phyloP scores from a whole-genome alignment of 257 asterid genomes.

The Penstemon davidsonii region DNA sequence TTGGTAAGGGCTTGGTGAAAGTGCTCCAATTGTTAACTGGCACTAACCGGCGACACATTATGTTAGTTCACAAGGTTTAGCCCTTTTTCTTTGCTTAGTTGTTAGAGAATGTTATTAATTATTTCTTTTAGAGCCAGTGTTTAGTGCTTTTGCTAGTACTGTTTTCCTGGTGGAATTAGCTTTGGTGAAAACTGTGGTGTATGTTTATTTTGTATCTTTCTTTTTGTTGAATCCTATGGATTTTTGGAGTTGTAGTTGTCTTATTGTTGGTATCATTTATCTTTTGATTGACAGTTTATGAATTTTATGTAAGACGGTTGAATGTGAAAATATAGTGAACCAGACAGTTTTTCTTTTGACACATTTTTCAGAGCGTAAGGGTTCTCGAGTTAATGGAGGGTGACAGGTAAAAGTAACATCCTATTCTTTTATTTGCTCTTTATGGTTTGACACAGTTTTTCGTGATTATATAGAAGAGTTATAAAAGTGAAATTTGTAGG shows the following conservation, averaged over 20 bases:
- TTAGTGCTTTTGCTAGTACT: slow-evolving; percentile 38
- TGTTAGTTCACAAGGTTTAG: slow-evolving; percentile 39
- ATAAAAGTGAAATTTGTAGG: too few species aligned
- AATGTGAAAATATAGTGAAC: slow-evolving; percentile 33
- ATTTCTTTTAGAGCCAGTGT: slow-evolving; percentile 43
- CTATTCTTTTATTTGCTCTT: neutral
- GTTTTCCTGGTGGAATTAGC: slow-evolving; percentile 29
- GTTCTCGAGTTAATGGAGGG: neutral
- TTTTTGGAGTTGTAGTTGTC: slow-evolving; percentile 10
- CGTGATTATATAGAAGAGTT: too few species aligned
- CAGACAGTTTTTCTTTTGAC: slow-evolving; percentile 10
- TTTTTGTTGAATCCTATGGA: neutral
- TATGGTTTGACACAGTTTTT: too few species aligned
- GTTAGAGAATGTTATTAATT: slow-evolving; percentile 46
- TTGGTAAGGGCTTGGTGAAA: slow-evolving; percentile 36
- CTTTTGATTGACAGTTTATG: slow-evolving; percentile 21
- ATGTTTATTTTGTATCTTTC: slow-evolving; percentile 4
- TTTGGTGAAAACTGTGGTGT: slow-evolving; percentile 16
- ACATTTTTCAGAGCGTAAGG: neutral
- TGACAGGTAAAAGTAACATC: too few species aligned
- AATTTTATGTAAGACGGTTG: slow-evolving; percentile 23
- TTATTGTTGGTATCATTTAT: slow-evolving; percentile 22
- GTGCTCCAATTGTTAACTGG: slow-evolving; percentile 45
- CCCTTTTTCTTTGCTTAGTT: slow-evolving; percentile 44
- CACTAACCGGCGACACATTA: slow-evolving; percentile 39